Base-by-base conservation (phyloP, 2,329 filamentous ascomycete species). In the Byssochlamys sp. region DNA sequence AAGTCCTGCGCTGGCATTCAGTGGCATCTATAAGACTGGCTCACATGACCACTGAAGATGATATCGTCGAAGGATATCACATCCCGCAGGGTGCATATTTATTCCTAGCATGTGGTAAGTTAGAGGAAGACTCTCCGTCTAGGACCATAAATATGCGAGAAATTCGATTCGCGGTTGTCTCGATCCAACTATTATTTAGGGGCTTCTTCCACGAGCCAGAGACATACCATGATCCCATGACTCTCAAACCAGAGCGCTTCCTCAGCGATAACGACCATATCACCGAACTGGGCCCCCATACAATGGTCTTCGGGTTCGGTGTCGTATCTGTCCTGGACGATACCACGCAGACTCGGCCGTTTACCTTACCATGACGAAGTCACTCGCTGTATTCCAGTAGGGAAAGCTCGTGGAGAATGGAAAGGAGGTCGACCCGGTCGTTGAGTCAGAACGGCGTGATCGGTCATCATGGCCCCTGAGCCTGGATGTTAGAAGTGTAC, bases 331-430 rank as follows among this genome's bases (percentile, higher is more conserved):
- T 55, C 68, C 69, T 1, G 72, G 70, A 3, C 62, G 66, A 12
- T 58, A 65, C 45, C 61, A 73, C 10, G 72, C 73, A 1, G 71
- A 75, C 52, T 63, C 67, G 3, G 63, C 67, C 0, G 31, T 75
- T 2, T 74, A 69, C 54, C 59, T 74, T 4, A 73, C 62, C 5
- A 69, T 75, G 26, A 74, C 71, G 0, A 75, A 76, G 25, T 62
- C 69, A 0, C 64, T 82, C 0, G 72, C 79, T 0, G 73, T 71
- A 0, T 80, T 81, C 52, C 60, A 71, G 3, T 65, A 79, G 19
- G 54, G 61, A 28, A 75, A 75, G 57, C 58, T 59, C 0, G 57
- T 74, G 9, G 57, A 69, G 19, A 64, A 73, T 1, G 77, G 75
- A 0, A 66, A 61, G 31, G 66, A 67, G 2, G 61, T 78, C 0